Evolutionary conservation across 2,329 filamentous ascomycete genomes (phyloP).

Genomic region (Aspergillus ibericus): DNA sequence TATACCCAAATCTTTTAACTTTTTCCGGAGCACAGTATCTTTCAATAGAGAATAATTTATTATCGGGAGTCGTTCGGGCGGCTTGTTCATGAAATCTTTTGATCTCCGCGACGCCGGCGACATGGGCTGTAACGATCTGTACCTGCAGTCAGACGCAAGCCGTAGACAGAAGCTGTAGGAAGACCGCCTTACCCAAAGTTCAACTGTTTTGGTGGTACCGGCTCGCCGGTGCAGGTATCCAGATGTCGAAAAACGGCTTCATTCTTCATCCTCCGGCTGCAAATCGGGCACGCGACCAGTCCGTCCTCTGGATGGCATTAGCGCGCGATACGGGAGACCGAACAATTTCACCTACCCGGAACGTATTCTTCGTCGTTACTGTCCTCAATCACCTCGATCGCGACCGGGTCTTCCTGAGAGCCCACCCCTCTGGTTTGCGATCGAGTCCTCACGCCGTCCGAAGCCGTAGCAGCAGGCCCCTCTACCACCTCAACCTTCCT

Average conservation of each 20-base stretch:
- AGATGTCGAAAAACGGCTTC: conserved; percentile 77
- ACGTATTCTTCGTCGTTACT: conserved; percentile 43
- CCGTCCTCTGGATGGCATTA: conserved; percentile 61
- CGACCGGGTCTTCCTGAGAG: conserved; percentile 10
- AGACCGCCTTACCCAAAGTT: conserved; percentile 30
- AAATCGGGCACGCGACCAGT: conserved; percentile 81
- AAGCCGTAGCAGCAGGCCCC: conserved; percentile 30
- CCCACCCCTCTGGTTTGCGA: conserved; percentile 30
- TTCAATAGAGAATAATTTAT: conserved; percentile 87
- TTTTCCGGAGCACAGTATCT: conserved; percentile 74
- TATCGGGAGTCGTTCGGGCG: conserved; percentile 68
- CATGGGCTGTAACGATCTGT: conserved; percentile 25
- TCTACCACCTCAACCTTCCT: conserved; percentile 38
- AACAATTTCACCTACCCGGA: conserved; percentile 29
- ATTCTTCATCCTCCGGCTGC: conserved; percentile 74
- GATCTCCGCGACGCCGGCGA: conserved; percentile 15
- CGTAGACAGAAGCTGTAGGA: neutral
- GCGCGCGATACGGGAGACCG: neutral
- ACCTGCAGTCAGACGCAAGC: conserved; percentile 19
- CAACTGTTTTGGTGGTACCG: conserved; percentile 17
- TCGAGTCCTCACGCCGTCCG: conserved; percentile 36
- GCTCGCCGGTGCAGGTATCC: conserved; percentile 59
- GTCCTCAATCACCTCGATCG: conserved; percentile 39
- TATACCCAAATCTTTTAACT: conserved; percentile 77
- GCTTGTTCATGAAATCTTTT: conserved; percentile 31